Base-by-base conservation (phyloP, 306 rosid genomes). In the Lotus japonicus region DNA sequence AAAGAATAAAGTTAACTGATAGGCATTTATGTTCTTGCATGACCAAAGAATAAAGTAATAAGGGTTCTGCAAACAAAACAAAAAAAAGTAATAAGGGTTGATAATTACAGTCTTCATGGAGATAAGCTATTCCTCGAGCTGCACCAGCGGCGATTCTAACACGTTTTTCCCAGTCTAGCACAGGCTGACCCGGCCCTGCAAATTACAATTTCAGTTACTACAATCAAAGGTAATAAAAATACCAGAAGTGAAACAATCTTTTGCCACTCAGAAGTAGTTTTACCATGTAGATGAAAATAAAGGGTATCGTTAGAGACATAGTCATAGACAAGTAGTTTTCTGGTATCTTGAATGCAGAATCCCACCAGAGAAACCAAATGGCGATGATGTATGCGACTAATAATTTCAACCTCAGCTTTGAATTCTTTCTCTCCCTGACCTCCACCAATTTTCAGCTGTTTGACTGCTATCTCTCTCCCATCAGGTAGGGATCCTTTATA, bases 361-460 rank as follows among this genome's bases (percentile, higher is more conserved):
- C 98, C 98, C 23, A 84, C 98, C 45, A 90, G 66, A 16, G 97
- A 86, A 82, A 90, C 97, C 86, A 94, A 85, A 85, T 94, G 95
- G 46, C 97, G 98, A 74, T 94, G 98, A 77, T 94, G 98, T 52
- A 94, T 64, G 16, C 96, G 96, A 62, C 98, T 83, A 63, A 94
- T 90, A 69, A 77, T 94, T 78, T 94, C 90, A 14, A 90, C 97
- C 75, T 94, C 98, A 15, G 97, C 96, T 77, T 82, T 82, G 79
- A 94, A 94, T 70, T 94, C 97, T 71, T 84, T 79, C 81, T 90
- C 96, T 2, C 98, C 98, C 74, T 94, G 98, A 33, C 96, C 79
- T 49, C 97, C 96, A 17, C 95, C 92, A 65, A 86, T 74, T 69
- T 86, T 94, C 38, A 94, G 91, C 77, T 85, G 83, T 79, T 94